phyloP scores from a whole-genome alignment of 345 rosid genomes.

The Eucalyptus dawsonii region DNA sequence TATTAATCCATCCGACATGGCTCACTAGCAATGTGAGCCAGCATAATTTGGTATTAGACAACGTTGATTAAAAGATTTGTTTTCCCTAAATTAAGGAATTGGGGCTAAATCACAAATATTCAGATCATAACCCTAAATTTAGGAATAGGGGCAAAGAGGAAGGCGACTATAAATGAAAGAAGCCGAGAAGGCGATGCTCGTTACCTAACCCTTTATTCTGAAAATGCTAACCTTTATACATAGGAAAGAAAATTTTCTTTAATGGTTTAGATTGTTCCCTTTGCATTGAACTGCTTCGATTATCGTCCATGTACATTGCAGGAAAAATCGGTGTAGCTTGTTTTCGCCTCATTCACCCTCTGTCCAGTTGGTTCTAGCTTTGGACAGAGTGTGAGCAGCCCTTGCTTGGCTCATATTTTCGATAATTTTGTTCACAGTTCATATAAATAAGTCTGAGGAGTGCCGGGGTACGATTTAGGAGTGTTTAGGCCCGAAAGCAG shows the following conservation, averaged over 20 bases:
- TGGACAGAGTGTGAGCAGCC: background rate
- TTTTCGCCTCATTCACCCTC: background rate
- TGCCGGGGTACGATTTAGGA: fast-evolving
- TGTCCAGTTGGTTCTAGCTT: background rate
- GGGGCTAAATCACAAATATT: background rate
- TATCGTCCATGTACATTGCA: background rate
- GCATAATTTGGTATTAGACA: background rate
- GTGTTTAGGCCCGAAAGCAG: background rate
- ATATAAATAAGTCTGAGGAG: background rate
- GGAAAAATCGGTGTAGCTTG: background rate
- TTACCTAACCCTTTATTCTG: background rate
- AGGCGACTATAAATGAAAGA: background rate
- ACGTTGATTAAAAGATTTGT: background rate
- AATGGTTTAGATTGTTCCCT: background rate
- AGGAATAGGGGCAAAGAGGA: fast-evolving
- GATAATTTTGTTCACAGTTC: background rate
- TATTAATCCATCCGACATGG: background rate
- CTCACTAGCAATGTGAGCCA: background rate
- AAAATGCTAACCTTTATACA: background rate
- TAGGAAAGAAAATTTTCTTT: background rate
- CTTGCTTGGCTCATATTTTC: background rate
- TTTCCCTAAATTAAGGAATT: background rate
- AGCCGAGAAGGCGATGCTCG: fast-evolving
- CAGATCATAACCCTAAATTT: background rate
- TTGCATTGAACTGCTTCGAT: background rate